These are phyloP conservation scores for Quercus rubra DNA, from an alignment of 306 rosid species.

Conservation along the genomic window DNA sequence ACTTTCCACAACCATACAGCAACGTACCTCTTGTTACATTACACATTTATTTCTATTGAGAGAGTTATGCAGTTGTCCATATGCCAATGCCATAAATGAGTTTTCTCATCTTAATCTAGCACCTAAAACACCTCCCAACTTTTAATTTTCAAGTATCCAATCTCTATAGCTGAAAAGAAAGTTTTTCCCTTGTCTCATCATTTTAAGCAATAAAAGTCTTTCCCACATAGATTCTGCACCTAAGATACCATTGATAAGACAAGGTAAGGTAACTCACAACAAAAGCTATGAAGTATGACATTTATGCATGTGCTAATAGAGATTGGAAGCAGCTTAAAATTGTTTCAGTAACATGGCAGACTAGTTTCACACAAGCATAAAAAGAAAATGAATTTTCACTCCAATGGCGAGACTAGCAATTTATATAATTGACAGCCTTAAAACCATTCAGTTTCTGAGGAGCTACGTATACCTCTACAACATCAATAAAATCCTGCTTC, in stretches of 20 bases:
- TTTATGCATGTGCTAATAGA: background rate
- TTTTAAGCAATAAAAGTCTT: background rate
- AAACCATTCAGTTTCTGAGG: background rate
- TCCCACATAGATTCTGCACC: background rate
- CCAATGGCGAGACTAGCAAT: conserved; percentile 2
- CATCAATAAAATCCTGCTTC: conserved; percentile 55
- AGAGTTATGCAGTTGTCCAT: too few relatives aligned
- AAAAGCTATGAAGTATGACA: background rate
- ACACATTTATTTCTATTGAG: too few relatives aligned
- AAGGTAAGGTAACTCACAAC: background rate
- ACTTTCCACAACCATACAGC: too few relatives aligned
- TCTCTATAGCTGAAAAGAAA: background rate
- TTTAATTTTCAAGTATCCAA: background rate
- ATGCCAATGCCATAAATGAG: too few relatives aligned
- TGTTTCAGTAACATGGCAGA: background rate
- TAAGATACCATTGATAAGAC: background rate
- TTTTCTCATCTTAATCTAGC: too few relatives aligned
- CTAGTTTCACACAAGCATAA: background rate
- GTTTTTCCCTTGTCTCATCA: background rate
- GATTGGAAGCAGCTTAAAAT: background rate
- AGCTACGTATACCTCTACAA: conserved; percentile 43
- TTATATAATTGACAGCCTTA: background rate
- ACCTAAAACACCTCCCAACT: background rate
- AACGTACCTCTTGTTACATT: too few relatives aligned
- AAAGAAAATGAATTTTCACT: background rate